Base-by-base conservation (phyloP, 208 protist species). In the Wallacemonas collosoma region DNA sequence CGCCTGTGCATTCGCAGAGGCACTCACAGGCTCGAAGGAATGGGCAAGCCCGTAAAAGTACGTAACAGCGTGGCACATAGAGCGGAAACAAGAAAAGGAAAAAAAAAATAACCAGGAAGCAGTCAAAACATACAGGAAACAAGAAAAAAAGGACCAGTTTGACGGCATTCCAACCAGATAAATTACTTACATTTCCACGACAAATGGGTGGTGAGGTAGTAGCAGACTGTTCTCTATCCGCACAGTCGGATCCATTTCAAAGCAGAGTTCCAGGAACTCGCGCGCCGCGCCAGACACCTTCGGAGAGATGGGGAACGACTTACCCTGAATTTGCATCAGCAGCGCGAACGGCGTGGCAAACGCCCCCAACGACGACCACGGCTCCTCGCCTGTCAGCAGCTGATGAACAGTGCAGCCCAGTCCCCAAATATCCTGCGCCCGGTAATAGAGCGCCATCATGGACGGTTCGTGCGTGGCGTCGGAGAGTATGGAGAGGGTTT, bases 401-500 rank as follows among this genome's bases (percentile, higher is more conserved):
- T 99, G 97, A 6, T 81, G 95, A n/a, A 98, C 66, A 56, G 98
- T 98, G 78, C 98, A 99, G 1, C 98, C 98, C 14, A 99, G 70
- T 0, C 90, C 93, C 98, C 98, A 99, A 72, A 99, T 98, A 70
- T 99, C 98, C 71, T 79, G 75, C 47, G 79, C 79, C 7, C 60
- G 60, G 60, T 48, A 35, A 26, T 65, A 26, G 41, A 63, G 69
- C 7, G 70, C 70, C 12, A 71, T 64, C 8, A 60, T 36, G 26
- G 41, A 53, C 63, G 38, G 68, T 57, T 73, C 65, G 1, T 40
- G 48, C 35, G 40, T 12, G 3, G 39, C 3, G 51, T 68, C 36
- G 0, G 9, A 40, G n/a, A 70, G 36, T 51, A 67, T 58, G 9
- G 40, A 43, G 36, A 80, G 50, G 9, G 79, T 71, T 57, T 83